phyloP scores from a whole-genome alignment of 2,329 filamentous ascomycete genomes.

The Graphilbum fragrans region DNA sequence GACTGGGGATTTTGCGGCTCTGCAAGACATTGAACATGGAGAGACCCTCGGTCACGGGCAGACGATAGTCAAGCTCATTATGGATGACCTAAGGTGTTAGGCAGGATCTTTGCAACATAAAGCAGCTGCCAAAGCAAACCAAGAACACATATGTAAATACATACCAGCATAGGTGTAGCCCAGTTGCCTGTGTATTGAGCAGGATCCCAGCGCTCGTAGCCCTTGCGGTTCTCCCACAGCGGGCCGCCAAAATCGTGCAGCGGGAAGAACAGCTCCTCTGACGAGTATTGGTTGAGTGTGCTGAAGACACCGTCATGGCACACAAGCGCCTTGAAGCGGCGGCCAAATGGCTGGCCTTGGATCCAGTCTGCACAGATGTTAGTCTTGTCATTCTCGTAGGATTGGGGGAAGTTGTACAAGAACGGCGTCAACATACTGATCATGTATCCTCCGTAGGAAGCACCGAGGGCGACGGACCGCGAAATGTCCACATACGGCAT shows the following conservation, averaged over 20 bases:
- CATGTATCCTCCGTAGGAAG: conserved; percentile 67
- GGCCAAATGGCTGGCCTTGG: conserved; percentile 71
- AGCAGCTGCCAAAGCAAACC: neutral
- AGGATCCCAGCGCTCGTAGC: conserved; percentile 61
- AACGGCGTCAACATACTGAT: conserved; percentile 37
- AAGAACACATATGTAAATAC: conserved; percentile 8
- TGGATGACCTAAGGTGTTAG: conserved; percentile 46
- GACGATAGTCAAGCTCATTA: conserved; percentile 77
- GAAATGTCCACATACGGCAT: conserved; percentile 56
- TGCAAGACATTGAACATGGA: conserved; percentile 81
- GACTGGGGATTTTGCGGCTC: conserved; percentile 59
- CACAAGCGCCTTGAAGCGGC: conserved; percentile 77
- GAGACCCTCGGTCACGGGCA: conserved; percentile 75
- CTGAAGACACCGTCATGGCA: conserved; percentile 82
- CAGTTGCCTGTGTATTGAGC: conserved; percentile 54
- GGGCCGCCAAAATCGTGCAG: conserved; percentile 55
- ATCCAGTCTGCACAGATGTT: conserved; percentile 54
- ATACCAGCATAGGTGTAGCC: conserved; percentile 73
- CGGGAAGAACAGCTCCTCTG: conserved; percentile 60
- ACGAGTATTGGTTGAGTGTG: conserved; percentile 50
- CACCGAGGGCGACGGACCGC: conserved; percentile 61
- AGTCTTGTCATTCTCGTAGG: no score
- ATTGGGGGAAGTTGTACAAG: no score
- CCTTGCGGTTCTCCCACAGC: conserved; percentile 47
- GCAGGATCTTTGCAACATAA: neutral